Evolutionary conservation across 805 yeast species (phyloP).

Genomic region (Suhomyces kilbournensis): DNA sequence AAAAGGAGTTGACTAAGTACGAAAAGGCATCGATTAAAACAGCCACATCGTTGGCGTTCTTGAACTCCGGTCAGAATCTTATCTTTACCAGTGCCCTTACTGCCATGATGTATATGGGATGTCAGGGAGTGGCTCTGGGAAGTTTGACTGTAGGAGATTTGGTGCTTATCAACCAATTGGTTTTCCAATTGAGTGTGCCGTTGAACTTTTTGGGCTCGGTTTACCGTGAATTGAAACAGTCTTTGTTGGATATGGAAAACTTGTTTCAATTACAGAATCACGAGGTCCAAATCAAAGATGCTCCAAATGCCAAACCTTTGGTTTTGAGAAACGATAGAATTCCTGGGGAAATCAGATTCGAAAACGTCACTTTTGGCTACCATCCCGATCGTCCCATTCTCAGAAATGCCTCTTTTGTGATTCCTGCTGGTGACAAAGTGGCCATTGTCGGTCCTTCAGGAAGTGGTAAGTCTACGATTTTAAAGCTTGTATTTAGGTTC

Average conservation of each 20-base stretch:
- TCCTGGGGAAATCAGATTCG: constrained; percentile 81
- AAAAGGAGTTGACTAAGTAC: constrained; percentile 67
- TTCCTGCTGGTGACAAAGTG: constrained; percentile 87
- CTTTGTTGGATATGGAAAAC: constrained; percentile 93
- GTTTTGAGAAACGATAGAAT: constrained; percentile 32
- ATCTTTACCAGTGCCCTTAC: constrained; percentile 88
- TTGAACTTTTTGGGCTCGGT: constrained; percentile 93
- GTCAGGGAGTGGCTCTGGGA: constrained; percentile 85
- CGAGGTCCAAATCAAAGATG: constrained; percentile 61
- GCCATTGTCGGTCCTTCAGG: constrained; percentile 98
- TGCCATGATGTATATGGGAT: constrained; percentile 97
- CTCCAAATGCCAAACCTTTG: constrained; percentile 61
- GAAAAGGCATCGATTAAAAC: constrained; percentile 74
- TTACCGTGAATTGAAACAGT: constrained; percentile 90
- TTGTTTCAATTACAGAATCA: constrained; percentile 80
- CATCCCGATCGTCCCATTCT: constrained; percentile 86
- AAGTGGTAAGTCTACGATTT: constrained; percentile 88
- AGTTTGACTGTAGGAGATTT: constrained; percentile 88
- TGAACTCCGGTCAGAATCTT: constrained; percentile 76
- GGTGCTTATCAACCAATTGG: constrained; percentile 91
- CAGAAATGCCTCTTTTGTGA: constrained; percentile 72
- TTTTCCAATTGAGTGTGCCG: constrained; percentile 93
- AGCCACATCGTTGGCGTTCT: constrained; percentile 77
- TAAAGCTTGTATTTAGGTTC: constrained; percentile 81
- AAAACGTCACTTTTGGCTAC: constrained; percentile 90